Evolutionary conservation across 1,284 basidiomycete species (phyloP).

Genomic region (Anthracocystis walkeri): DNA sequence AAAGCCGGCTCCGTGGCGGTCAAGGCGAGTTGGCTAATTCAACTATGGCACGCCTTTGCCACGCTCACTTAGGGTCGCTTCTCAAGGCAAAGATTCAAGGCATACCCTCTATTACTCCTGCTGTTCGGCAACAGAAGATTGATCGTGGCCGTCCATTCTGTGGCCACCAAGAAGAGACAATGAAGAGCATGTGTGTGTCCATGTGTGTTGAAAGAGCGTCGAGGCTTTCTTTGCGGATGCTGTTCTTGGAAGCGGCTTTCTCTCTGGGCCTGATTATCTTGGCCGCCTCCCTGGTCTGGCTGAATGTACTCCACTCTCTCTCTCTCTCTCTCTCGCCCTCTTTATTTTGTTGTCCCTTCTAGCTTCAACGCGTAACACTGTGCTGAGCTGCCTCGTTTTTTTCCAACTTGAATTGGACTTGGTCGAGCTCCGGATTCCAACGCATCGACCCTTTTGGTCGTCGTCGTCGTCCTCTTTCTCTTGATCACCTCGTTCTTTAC

Average conservation of each 20-base stretch:
- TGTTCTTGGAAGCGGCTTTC: background rate
- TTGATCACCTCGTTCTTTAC: conserved; percentile 1
- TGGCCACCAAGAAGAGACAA: no score
- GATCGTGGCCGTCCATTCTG: no score
- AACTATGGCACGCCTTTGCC: no score
- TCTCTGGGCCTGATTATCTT: background rate
- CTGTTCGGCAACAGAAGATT: no score
- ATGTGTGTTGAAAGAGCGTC: no score
- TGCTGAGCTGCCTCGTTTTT: conserved; percentile 31
- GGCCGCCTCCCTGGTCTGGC: background rate
- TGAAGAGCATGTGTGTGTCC: no score
- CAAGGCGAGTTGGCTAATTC: no score
- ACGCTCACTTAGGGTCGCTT: no score
- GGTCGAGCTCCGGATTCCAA: conserved; percentile 11
- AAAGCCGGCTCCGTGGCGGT: no score
- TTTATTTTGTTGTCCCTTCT: background rate
- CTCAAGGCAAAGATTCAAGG: no score
- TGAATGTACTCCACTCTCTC: conserved; percentile 4
- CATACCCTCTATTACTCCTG: no score
- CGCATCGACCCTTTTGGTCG: conserved; percentile 11
- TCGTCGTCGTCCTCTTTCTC: background rate
- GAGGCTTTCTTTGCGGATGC: background rate
- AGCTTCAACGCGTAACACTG: conserved; percentile 13
- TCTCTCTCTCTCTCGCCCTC: background rate
- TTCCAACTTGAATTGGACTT: conserved; percentile 15